Evolutionary conservation across 345 rosid species (phyloP), one percentile per base, ranked within the genome.

Genomic region (Brassica rapa): DNA sequence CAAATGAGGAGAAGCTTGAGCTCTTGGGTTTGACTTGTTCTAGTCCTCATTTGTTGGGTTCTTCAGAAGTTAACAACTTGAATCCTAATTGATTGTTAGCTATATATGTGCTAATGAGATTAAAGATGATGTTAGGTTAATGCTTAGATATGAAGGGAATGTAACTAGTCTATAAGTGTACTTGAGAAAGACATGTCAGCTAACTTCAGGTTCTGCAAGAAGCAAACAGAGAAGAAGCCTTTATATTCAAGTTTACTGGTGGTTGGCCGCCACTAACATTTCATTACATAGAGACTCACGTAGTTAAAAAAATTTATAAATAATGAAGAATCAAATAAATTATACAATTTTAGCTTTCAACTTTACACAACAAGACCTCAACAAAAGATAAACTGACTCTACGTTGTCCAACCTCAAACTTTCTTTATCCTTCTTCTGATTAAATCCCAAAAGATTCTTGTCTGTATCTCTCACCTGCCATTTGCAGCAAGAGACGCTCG

Each of bases 31-130:
- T 84, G 86, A 66, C 81, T 88, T 71, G 80, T 65, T 79, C 86
- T 91, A 75, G 94, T 73, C 87, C 94, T 90, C 97, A 94, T 93
- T 93, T 43, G 21, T 64, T 70, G 24, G 39, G 25, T 63, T 80
- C 29, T 11, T 70, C 16, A 19, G 4, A 46, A 35, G 74, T n/a
- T 72, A 9, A 9, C 3, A 4, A 33, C 72, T 43, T 72, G 62
- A 37, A 29, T 57, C 60, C 19, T 19, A 19, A 19, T 19, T 19
- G 19, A 19, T 19, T 73, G 51, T 43, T 43, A 56, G 56, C 37
- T 33, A 49, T 6, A 53, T 46, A 21, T 8, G 33, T 68, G 68
- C 43, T 61, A 6, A 2, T 32, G 62, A 70, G 29, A 65, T 24
- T 15, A 41, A 29, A 75, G 53, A 43, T 37, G 33, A 49, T 66